Conservation (phyloP, 352 stramenopile species). For the Globisporangium perplexum region DNA sequence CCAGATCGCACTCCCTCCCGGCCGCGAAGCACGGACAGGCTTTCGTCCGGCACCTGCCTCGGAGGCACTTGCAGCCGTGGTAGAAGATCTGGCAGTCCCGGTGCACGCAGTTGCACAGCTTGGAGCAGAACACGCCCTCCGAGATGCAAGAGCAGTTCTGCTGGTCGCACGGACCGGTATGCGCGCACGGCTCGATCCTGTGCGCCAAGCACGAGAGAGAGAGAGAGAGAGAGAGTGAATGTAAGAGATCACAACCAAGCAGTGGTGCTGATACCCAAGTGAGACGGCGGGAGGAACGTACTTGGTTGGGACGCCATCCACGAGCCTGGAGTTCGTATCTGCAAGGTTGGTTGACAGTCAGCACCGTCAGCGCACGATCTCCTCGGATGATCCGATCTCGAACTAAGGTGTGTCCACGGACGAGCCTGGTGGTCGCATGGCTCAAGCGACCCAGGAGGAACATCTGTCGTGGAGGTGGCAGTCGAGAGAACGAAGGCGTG, state of each 20-base stretch:
- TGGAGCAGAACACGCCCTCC: constrained; percentile 89
- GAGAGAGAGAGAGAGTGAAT: too few species aligned
- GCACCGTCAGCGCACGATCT: neutral
- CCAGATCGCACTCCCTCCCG: constrained; percentile 91
- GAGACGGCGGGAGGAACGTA: constrained; percentile 13
- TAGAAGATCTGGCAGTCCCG: constrained; percentile 86
- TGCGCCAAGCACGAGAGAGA: neutral
- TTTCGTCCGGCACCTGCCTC: constrained; percentile 77
- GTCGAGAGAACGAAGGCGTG: neutral
- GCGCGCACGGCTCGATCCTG: constrained; percentile 83
- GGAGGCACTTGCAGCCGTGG: constrained; percentile 82
- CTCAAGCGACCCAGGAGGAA: constrained; percentile 26
- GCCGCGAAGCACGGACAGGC: constrained; percentile 89
- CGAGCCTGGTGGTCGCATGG: constrained; percentile 13
- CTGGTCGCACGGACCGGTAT: constrained; percentile 80
- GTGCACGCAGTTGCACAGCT: constrained; percentile 83
- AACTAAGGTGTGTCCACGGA: constrained; percentile 8
- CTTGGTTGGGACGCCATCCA: constrained; percentile 50
- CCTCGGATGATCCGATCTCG: neutral
- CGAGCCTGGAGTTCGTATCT: constrained; percentile 35
- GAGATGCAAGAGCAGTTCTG: constrained; percentile 85
- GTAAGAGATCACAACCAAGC: neutral
- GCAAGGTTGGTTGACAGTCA: neutral
- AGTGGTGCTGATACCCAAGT: neutral
- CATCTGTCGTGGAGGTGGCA: constrained; percentile 4